phyloP scores from a whole-genome alignment of 2,329 filamentous ascomycete genomes.

The Grosmannia clavigera region DNA sequence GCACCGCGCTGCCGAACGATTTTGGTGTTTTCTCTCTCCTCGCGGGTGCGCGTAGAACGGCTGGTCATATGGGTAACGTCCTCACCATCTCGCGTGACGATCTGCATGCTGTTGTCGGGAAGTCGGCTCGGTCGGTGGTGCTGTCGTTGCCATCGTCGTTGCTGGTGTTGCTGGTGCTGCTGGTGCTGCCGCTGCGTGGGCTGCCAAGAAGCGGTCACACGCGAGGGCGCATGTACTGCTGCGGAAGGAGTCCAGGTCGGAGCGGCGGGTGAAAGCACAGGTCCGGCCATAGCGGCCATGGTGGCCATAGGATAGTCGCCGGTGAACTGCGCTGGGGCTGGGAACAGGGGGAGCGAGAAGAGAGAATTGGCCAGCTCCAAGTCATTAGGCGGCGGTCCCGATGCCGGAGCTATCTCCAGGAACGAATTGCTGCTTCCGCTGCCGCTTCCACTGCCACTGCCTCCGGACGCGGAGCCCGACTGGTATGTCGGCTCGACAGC shows the following conservation, averaged over 20 bases:
- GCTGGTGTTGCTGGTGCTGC: background rate
- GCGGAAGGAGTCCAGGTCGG: background rate
- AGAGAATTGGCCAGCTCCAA: slow-evolving; percentile 26
- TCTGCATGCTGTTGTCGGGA: slow-evolving; percentile 39
- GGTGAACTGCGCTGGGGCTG: slow-evolving; percentile 14
- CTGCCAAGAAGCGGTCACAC: background rate
- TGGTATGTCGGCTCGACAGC: slow-evolving; percentile 17
- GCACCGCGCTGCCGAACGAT: slow-evolving; percentile 56
- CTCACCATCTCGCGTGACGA: slow-evolving; percentile 49
- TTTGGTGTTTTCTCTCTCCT: slow-evolving; percentile 54
- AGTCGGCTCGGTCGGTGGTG: background rate
- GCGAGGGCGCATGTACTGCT: slow-evolving; percentile 4
- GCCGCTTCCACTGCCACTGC: slow-evolving; percentile 2
- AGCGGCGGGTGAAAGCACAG: background rate
- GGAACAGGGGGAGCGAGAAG: slow-evolving; percentile 11
- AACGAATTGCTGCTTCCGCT: background rate
- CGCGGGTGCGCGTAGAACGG: slow-evolving; percentile 52
- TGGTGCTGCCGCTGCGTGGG: background rate
- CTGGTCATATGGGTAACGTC: slow-evolving; percentile 52
- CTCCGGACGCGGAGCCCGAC: background rate
- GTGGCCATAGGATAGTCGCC: slow-evolving; percentile 12
- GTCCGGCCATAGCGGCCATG: background rate
- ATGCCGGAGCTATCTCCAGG: slow-evolving; percentile 5
- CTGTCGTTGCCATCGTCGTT: slow-evolving; percentile 1
- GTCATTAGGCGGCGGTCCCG: slow-evolving; percentile 6